Percentiles rank a stretch among this genome's conserved stretches.
Evolutionary conservation across 345 rosid genomes (phyloP).

Genomic region (Acer negundo): DNA sequence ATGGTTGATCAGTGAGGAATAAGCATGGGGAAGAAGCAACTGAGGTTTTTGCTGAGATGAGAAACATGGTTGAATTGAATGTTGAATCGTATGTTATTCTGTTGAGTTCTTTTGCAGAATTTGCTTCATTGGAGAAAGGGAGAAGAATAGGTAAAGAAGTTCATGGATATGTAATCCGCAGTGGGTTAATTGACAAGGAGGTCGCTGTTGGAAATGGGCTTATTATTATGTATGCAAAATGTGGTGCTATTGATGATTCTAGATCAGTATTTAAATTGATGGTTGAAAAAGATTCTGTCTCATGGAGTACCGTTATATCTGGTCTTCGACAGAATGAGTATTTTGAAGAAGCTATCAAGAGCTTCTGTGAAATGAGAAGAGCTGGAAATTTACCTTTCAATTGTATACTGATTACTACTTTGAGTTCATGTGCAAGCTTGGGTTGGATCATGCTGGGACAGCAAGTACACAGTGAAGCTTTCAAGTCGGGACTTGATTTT

Average conservation of each 20-base stretch:
- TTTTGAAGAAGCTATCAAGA: not conserved
- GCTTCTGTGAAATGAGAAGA: slow-evolving; percentile 60
- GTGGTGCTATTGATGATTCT: slow-evolving; percentile 32
- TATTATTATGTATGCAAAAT: slow-evolving; percentile 59
- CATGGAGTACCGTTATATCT: too few species aligned
- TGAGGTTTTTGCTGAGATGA: slow-evolving; percentile 55
- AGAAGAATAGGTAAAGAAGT: slow-evolving; percentile 78
- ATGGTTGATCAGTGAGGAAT: slow-evolving; percentile 76
- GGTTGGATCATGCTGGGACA: too few species aligned
- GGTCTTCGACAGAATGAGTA: too few species aligned
- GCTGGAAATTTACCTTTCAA: slow-evolving; percentile 53
- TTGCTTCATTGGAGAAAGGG: slow-evolving; percentile 48
- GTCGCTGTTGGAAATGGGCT: slow-evolving; percentile 78
- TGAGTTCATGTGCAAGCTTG: too few species aligned
- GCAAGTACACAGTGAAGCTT: too few species aligned
- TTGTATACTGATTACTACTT: slow-evolving; percentile 50
- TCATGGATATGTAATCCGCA: slow-evolving; percentile 66
- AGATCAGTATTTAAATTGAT: slow-evolving; percentile 40
- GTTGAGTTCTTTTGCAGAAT: slow-evolving; percentile 77
- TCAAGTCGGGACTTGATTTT: too few species aligned
- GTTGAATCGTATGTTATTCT: slow-evolving; percentile 63
- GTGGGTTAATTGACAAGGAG: slow-evolving; percentile 47
- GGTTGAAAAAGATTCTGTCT: slow-evolving; percentile 42
- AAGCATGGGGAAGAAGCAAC: slow-evolving; percentile 70
- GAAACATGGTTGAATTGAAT: slow-evolving; percentile 52